A percentile compares a stretch with the other conserved stretches of the same genome.
Conservation (phyloP, 1,139 yeast genomes). For the Yarrowia galli region DNA sequence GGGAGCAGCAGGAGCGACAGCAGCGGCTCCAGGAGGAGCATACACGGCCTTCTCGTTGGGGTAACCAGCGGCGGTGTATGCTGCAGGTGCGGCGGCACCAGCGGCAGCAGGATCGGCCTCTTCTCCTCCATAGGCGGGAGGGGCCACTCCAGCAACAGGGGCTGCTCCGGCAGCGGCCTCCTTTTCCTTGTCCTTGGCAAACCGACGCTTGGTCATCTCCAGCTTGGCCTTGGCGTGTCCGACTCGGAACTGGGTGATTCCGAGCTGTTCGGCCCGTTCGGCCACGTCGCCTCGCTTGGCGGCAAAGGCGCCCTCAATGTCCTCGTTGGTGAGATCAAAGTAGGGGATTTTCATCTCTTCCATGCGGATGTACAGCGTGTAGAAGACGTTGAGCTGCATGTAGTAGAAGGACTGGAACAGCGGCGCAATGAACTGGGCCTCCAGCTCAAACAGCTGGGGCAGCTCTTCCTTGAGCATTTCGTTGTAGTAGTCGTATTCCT, state of each 20-base stretch:
- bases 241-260: slow-evolving; percentile 85
- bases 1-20: neutral
- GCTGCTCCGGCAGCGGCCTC: slow-evolving; percentile 46
- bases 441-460: slow-evolving; percentile 84
- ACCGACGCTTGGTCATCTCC: slow-evolving; percentile 80
- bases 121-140: slow-evolving; percentile 48
- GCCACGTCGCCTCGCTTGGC: slow-evolving; percentile 89
- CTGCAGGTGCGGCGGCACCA: slow-evolving; percentile 41
- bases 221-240: slow-evolving; percentile 87
- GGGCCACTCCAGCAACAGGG: slow-evolving; percentile 45
- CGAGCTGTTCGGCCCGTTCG: slow-evolving; percentile 84
- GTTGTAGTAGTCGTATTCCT: slow-evolving; percentile 94
- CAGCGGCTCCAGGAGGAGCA: slow-evolving; percentile 35
- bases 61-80: slow-evolving; percentile 41
- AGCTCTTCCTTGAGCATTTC: slow-evolving; percentile 90
- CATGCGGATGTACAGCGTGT: slow-evolving; percentile 87
- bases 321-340: slow-evolving; percentile 77
- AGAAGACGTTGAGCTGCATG: slow-evolving; percentile 97
- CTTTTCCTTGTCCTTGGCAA: slow-evolving; percentile 58
- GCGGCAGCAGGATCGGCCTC: slow-evolving; percentile 44
- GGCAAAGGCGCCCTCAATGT: slow-evolving; percentile 79
- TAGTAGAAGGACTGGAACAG: slow-evolving; percentile 91
- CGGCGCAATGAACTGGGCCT: slow-evolving; percentile 91
- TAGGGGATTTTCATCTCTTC: slow-evolving; percentile 97
- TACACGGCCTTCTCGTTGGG: slow-evolving; percentile 43